Percentiles rank a stretch among this genome's conserved stretches.
phyloP scores from a whole-genome alignment of 768 basidiomycete genomes.

The Sporobolomyces roseus region DNA sequence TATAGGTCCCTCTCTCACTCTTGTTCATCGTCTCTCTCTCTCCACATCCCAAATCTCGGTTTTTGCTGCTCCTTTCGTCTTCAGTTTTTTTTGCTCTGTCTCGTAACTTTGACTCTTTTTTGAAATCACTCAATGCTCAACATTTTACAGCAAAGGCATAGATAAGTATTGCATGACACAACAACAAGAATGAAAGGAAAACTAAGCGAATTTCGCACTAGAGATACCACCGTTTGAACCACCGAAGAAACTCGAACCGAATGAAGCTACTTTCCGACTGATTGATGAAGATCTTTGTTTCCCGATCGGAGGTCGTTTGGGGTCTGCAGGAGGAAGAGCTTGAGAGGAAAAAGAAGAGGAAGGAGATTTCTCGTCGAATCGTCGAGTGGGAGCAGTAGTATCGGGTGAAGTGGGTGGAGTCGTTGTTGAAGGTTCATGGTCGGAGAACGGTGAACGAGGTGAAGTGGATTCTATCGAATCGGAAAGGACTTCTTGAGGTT shows the following conservation, averaged over 20 bases:
- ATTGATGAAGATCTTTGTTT: not conserved
- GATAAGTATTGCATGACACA: no score
- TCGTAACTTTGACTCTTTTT: not conserved
- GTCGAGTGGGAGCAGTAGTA: not conserved
- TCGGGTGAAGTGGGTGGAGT: not conserved
- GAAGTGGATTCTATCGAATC: not conserved
- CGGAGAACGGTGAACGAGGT: not conserved
- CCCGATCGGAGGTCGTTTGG: not conserved
- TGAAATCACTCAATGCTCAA: no score
- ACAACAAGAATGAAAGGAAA: no score
- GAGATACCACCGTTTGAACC: not conserved
- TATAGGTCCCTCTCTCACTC: not conserved
- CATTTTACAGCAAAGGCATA: no score
- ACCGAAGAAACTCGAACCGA: slow-evolving; percentile 5
- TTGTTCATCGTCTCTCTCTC: not conserved
- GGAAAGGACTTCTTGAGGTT: no score
- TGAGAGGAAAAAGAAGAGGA: not conserved
- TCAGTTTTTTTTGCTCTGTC: not conserved
- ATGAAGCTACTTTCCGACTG: not conserved
- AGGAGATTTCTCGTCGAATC: not conserved
- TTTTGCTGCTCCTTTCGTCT: not conserved
- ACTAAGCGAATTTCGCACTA: not conserved
- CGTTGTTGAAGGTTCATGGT: no score
- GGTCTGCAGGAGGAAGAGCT: not conserved
- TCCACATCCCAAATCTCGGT: not conserved